A percentile compares a stretch with the other conserved stretches of the same genome.
These are phyloP conservation scores for Castanospermum australe DNA, from an alignment of 306 rosid species.

Conservation along the genomic window DNA sequence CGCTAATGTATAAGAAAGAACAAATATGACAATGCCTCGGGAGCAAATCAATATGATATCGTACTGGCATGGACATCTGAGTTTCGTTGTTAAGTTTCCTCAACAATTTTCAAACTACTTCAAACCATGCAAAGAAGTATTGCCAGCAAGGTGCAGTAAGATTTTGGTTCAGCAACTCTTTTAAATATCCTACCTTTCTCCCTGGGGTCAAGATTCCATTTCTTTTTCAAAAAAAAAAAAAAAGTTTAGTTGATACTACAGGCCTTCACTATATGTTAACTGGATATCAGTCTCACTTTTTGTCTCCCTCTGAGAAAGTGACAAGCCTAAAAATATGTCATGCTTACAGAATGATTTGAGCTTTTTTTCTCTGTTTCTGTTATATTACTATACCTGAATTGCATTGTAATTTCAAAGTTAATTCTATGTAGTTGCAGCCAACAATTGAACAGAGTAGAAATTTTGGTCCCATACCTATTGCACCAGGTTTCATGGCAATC, in stretches of 20 bases:
- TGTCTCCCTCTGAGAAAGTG: not conserved
- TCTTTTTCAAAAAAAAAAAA: not conserved
- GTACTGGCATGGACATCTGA: not conserved
- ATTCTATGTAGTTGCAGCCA: not conserved
- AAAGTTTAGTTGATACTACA: not conserved
- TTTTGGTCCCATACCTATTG: not conserved
- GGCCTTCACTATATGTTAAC: not conserved
- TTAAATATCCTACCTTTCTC: not conserved
- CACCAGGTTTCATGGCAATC: not conserved
- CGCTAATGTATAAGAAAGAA: not conserved
- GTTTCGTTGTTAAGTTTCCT: not conserved
- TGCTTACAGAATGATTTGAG: not conserved
- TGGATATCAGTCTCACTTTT: not conserved
- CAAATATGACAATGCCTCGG: not conserved
- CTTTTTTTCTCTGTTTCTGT: not conserved
- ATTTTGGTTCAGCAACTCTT: not conserved
- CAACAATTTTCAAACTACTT: not conserved
- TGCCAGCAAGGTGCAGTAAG: not conserved
- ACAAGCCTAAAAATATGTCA: not conserved
- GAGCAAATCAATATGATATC: not conserved
- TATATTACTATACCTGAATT: not conserved
- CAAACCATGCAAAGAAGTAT: not conserved
- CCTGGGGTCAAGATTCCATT: not conserved
- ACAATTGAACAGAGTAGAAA: slow-evolving; percentile 4
- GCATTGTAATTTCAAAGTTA: not conserved